These are phyloP conservation scores for Talaromyces sp. DNA, from an alignment of 2,329 filamentous ascomycete species.

Conservation along the genomic window DNA sequence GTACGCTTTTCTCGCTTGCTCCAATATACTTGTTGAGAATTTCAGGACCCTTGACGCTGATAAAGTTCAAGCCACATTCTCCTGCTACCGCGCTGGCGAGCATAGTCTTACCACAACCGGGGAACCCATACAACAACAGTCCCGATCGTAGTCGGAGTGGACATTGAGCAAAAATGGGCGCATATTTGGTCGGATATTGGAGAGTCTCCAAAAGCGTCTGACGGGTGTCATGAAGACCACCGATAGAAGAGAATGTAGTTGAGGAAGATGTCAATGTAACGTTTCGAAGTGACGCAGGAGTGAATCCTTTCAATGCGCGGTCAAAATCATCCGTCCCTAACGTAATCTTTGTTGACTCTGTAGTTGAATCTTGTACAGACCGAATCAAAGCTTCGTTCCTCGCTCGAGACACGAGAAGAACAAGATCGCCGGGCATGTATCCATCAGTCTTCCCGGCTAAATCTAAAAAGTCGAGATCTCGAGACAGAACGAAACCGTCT, in stretches of 20 bases:
- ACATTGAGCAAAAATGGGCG: constrained; percentile 94
- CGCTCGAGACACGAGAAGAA: constrained; percentile 77
- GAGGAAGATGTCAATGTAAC: constrained; percentile 90
- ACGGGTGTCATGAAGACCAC: constrained; percentile 78
- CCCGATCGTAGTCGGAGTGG: constrained; percentile 91
- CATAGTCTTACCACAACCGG: constrained; percentile 93
- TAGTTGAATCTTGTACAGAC: constrained; percentile 57
- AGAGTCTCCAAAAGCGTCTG: constrained; percentile 91
- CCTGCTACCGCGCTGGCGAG: constrained; percentile 95
- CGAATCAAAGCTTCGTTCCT: constrained; percentile 90
- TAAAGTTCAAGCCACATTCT: constrained; percentile 97
- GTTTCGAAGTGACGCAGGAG: constrained; percentile 87
- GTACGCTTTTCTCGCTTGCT: constrained; percentile 90
- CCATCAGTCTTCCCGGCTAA: constrained; percentile 91
- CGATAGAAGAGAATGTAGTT: constrained; percentile 88
- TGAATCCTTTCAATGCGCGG: constrained; percentile 82
- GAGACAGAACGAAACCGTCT: constrained; percentile 67
- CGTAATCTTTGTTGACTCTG: constrained; percentile 52
- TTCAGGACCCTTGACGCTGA: constrained; percentile 95
- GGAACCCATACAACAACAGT: constrained; percentile 87
- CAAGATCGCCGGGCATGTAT: constrained; percentile 94
- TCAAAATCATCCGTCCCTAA: constrained; percentile 74
- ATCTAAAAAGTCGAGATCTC: constrained; percentile 82
- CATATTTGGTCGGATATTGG: constrained; percentile 96
- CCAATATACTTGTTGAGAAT: constrained; percentile 99